Conservation (phyloP, 129 eudicot species). For the Erigeron canadensis region DNA sequence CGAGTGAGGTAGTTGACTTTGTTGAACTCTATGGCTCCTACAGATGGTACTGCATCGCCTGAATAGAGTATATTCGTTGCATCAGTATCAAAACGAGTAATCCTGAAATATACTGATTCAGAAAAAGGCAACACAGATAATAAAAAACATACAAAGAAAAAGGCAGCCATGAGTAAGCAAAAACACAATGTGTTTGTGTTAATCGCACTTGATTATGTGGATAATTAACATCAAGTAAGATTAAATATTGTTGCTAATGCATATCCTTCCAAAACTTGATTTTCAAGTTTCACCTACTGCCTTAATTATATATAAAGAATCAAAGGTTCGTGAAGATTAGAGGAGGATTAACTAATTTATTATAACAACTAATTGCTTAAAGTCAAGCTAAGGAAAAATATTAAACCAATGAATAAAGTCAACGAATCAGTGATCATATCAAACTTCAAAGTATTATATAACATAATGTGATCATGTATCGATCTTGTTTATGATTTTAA, state of each 20-base stretch:
- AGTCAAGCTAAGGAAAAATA: slow-evolving; percentile 15
- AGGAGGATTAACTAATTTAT: slow-evolving; percentile 22
- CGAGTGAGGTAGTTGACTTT: slow-evolving; percentile 29
- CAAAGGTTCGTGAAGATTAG: slow-evolving; percentile 19
- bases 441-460: not conserved
- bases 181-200: not conserved
- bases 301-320: slow-evolving; percentile 16
- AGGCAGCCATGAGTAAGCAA: slow-evolving; percentile 27
- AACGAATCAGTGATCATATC: slow-evolving; percentile 12
- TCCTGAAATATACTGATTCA: slow-evolving; percentile 33
- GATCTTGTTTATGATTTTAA: not conserved
- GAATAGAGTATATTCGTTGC: slow-evolving; percentile 34
- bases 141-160: slow-evolving; percentile 19
- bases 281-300: slow-evolving; percentile 9
- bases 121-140: slow-evolving; percentile 24
- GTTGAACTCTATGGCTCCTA: slow-evolving; percentile 44
- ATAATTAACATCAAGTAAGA: slow-evolving; percentile 1
- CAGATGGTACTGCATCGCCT: slow-evolving; percentile 50
- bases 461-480: slow-evolving; percentile 6
- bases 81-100: slow-evolving; percentile 31
- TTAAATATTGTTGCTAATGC: slow-evolving; percentile 18
- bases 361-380: slow-evolving; percentile 18
- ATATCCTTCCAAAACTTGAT: slow-evolving; percentile 21
- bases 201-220: slow-evolving; percentile 17
- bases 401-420: not conserved